These are phyloP conservation scores for Venturia oleaginea DNA, from an alignment of 2,329 filamentous ascomycete species.

Conservation along the genomic window DNA sequence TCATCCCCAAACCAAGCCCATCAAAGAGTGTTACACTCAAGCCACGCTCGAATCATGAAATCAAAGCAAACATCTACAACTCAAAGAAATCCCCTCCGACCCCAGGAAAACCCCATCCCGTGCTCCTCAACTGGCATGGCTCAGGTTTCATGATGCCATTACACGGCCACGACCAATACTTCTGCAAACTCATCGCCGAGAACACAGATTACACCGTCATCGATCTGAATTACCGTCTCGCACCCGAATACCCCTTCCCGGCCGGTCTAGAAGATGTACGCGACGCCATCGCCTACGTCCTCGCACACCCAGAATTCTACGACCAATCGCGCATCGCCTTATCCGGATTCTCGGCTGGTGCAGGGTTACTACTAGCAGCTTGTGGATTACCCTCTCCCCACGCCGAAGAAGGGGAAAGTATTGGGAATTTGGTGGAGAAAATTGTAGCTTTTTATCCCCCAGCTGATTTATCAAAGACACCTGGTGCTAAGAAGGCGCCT, in stretches of 20 bases:
- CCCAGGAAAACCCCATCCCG: constrained; percentile 16
- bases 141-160: constrained; percentile 26
- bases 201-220: constrained; percentile 17
- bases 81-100: not conserved
- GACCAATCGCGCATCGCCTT: constrained; percentile 24
- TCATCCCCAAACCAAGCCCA: not conserved
- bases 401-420: constrained; percentile 15
- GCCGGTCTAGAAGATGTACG: not conserved
- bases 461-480: constrained; percentile 24
- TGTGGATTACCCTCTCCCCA: constrained; percentile 18
- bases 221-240: constrained; percentile 6
- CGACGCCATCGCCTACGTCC: constrained; percentile 18
- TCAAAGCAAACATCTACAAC: constrained; percentile 19
- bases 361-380: constrained; percentile 28
- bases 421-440: constrained; percentile 18
- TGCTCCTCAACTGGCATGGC: constrained; percentile 29
- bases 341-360: constrained; percentile 35
- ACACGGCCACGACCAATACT: constrained; percentile 33
- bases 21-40: constrained; percentile 9
- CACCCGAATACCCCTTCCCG: constrained; percentile 8
- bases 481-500: constrained; percentile 23
- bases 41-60: constrained; percentile 19
- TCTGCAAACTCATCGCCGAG: constrained; percentile 26
- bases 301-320: constrained; percentile 23
- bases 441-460: constrained; percentile 26